These are phyloP conservation scores for Gastroboletus turbinatus DNA, from an alignment of 1,284 basidiomycete genomes.

Conservation along the genomic window DNA sequence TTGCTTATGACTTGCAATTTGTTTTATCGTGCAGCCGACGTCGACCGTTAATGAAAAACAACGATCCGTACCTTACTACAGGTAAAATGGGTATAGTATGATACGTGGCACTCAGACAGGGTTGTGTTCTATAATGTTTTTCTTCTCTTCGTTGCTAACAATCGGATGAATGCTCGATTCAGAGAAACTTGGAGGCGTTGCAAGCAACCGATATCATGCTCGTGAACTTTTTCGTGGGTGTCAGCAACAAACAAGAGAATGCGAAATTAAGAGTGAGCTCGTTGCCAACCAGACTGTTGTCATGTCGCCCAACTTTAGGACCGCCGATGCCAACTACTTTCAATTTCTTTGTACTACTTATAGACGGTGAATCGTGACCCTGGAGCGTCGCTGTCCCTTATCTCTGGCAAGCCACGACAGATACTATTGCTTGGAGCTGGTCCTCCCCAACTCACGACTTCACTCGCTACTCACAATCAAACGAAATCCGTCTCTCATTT, in stretches of 20 bases:
- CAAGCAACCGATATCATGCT: background rate
- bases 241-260: background rate
- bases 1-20: background rate
- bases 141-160: background rate
- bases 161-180: background rate
- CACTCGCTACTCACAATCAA: background rate
- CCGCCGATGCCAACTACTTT: background rate
- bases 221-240: background rate
- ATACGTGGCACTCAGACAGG: too few species aligned
- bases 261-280: background rate
- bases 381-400: background rate
- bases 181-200: too few species aligned
- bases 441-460: slow-evolving; percentile 11
- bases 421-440: slow-evolving; percentile 22
- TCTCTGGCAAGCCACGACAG: background rate
- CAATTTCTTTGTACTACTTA: background rate
- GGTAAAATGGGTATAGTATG: background rate
- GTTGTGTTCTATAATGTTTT: background rate
- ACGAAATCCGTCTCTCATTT: background rate
- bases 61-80: background rate
- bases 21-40: background rate
- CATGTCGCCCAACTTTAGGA: slow-evolving; percentile 10
- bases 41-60: background rate
- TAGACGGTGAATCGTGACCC: background rate
- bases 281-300: slow-evolving; percentile 19